Conservation (phyloP, 2,329 filamentous ascomycete genomes). For the Beauveria medogensis region DNA sequence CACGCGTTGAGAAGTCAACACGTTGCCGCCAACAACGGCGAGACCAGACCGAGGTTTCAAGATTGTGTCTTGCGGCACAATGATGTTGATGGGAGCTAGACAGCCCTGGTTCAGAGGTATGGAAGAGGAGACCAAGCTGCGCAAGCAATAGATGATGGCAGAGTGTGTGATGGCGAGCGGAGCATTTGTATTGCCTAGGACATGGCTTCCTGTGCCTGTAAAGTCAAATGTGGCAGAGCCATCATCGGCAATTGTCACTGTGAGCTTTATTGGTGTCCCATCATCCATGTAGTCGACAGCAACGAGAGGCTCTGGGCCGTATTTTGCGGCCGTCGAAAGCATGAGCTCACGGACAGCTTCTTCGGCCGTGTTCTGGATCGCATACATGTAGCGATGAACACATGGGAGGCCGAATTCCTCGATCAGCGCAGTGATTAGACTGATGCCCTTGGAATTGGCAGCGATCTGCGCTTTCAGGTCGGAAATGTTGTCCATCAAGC, state of each 20-base stretch:
- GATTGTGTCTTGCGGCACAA: slow-evolving; percentile 64
- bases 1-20: slow-evolving; percentile 70
- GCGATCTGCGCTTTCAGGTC: slow-evolving; percentile 83
- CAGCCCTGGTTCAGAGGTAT: slow-evolving; percentile 86
- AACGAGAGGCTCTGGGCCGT: slow-evolving; percentile 16
- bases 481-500: slow-evolving; percentile 74
- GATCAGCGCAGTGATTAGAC: slow-evolving; percentile 62
- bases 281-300: slow-evolving; percentile 68
- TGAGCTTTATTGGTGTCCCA: slow-evolving; percentile 67
- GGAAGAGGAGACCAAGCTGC: slow-evolving; percentile 70
- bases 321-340: slow-evolving; percentile 13
- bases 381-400: slow-evolving; percentile 52
- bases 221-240: slow-evolving; percentile 65
- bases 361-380: slow-evolving; percentile 34
- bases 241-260: slow-evolving; percentile 63
- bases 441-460: slow-evolving; percentile 79
- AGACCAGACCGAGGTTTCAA: slow-evolving; percentile 68
- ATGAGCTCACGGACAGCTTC: slow-evolving; percentile 23
- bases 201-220: slow-evolving; percentile 23
- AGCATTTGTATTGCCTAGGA: slow-evolving; percentile 26
- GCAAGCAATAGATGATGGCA: slow-evolving; percentile 79
- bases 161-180: slow-evolving; percentile 27
- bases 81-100: slow-evolving; percentile 65
- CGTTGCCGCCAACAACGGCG: slow-evolving; percentile 77
- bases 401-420: slow-evolving; percentile 64